Evolutionary conservation across 352 stramenopile species (phyloP).

Genomic region (Pythium graminicola): DNA sequence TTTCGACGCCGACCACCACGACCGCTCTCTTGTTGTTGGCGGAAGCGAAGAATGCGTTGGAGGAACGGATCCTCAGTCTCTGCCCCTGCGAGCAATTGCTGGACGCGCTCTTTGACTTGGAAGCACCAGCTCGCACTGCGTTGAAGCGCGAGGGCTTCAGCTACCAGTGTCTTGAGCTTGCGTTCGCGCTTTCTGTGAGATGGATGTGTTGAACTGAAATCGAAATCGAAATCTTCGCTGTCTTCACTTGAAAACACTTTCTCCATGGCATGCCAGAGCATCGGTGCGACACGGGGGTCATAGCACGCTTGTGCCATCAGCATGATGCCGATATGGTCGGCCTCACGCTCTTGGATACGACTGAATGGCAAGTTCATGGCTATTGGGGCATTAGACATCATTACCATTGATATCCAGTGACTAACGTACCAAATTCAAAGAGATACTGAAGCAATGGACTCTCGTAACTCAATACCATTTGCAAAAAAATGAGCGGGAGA

Average conservation of each 20-base stretch:
- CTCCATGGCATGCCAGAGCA: conserved; percentile 40
- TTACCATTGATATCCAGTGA: background rate
- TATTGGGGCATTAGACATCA: conserved; percentile 5
- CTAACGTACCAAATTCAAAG: conserved; percentile 40
- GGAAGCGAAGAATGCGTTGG: conserved; percentile 31
- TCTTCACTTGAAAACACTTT: conserved; percentile 28
- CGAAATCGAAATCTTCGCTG: conserved; percentile 33
- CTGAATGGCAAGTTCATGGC: conserved; percentile 60
- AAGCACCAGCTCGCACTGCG: conserved; percentile 44
- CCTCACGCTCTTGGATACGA: conserved; percentile 50
- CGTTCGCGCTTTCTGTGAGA: conserved; percentile 53
- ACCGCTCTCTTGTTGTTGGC: conserved; percentile 3
- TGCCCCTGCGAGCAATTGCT: conserved; percentile 29
- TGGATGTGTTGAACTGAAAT: conserved; percentile 61
- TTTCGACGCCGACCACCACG: conserved; percentile 21
- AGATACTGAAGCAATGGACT: conserved; percentile 57
- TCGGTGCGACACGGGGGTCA: conserved; percentile 44
- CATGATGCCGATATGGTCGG: conserved; percentile 72
- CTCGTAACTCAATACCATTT: conserved; percentile 46
- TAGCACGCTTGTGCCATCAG: conserved; percentile 67
- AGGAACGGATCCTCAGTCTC: conserved; percentile 34
- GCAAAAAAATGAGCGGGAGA: conserved; percentile 40
- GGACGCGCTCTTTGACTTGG: conserved; percentile 47
- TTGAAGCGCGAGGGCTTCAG: conserved; percentile 42
- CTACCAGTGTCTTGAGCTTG: conserved; percentile 36